These are phyloP conservation scores for Colletotrichum sp. DNA, from an alignment of 2,329 filamentous ascomycete species.

Conservation along the genomic window DNA sequence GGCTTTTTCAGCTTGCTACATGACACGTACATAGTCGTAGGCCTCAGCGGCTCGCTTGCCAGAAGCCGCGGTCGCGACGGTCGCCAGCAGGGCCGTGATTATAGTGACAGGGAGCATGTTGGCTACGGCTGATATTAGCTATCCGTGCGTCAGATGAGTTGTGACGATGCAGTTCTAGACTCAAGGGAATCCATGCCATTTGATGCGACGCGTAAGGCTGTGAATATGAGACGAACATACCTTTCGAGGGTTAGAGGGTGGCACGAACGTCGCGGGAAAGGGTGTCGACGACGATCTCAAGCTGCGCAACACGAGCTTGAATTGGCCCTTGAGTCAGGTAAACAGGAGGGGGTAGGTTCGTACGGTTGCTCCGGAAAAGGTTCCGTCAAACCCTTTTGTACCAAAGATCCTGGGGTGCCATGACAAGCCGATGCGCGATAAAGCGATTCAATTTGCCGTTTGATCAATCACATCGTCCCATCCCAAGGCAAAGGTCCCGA, in stretches of 20 bases:
- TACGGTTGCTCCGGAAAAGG: neutral
- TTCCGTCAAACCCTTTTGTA: constrained; percentile 6
- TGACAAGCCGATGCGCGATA: neutral
- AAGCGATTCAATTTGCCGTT: neutral
- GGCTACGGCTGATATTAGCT: neutral
- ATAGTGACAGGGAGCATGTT: neutral
- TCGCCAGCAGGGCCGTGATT: neutral
- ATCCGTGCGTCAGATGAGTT: neutral
- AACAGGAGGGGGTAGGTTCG: neutral
- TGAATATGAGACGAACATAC: neutral
- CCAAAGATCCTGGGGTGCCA: neutral
- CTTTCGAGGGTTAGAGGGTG: neutral
- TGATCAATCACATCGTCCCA: neutral
- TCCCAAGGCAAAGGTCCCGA: neutral
- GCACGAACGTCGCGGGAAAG: neutral
- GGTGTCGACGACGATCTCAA: neutral
- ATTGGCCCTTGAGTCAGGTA: neutral
- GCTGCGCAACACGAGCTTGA: neutral
- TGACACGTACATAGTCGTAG: constrained; percentile 1
- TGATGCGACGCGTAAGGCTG: neutral
- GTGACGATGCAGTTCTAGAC: neutral
- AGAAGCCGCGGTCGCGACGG: neutral
- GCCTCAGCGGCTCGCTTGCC: neutral
- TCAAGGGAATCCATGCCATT: neutral
- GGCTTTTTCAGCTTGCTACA: neutral